Base-by-base conservation (phyloP, 2,329 filamentous ascomycete species). In the Plenodomus biglobosus region DNA sequence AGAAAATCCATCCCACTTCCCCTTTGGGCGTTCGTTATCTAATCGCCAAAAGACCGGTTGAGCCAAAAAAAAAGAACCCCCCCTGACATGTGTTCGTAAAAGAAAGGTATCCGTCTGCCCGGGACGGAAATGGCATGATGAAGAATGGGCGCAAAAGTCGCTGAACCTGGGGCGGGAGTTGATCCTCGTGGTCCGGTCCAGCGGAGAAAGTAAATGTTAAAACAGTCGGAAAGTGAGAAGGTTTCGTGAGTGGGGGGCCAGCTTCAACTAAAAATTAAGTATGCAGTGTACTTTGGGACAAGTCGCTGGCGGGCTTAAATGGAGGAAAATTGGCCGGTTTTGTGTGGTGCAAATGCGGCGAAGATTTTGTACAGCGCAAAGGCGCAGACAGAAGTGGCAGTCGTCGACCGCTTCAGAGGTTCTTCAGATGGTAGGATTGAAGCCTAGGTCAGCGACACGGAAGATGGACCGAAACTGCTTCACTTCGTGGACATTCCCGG, bases 111-210 rank as follows among this genome's bases (percentile, higher is more conserved):
- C 15, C 16, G 35, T 37, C 35, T 10, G 35, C 35, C 16, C 16
- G 19, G 3, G 16, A 8, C 35, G 8, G 35, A 37, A 18, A 3
- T 18, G 35, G 15, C 27, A 15, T 32, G 27, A 15, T 32, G 27
- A 32, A 32, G 27, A 32, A 15, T 8, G 27, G 27, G 13, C 27
- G 13, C 3, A 32, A 11, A 32, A 32, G n/a, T n/a, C n/a, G n/a
- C n/a, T 24, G 5, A 5, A 24, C 5, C 22, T 5, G 10, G 22
- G 5, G 22, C 27, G 7, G 11, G 3, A 15, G 3, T 15, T 10
- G 27, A 11, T 8, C 18, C 27, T 36, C 30, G 27, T 24, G 20
- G 21, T 41, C 44, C 44, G 44, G 38, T 36, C 44, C 37, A 46
- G 44, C 44, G 27, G 44, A 38, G 19, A 20, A 17, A 19, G 37